These are phyloP conservation scores for Gloeopeniophorella convolvens DNA, from an alignment of 768 basidiomycete species.

Conservation along the genomic window DNA sequence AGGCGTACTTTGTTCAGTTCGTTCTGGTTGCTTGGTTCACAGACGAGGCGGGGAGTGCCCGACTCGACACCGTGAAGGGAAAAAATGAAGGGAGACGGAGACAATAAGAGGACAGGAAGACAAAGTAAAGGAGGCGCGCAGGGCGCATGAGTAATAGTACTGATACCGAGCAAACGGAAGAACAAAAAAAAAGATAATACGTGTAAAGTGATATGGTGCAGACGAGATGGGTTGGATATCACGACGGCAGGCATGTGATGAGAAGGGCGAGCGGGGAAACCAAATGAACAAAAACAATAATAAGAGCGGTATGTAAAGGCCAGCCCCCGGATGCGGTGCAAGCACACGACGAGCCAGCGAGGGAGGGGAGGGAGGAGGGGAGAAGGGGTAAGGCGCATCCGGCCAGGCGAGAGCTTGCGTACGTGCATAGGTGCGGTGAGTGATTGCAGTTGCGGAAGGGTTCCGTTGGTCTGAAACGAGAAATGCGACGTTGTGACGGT, in stretches of 20 bases:
- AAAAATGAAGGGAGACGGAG: background rate
- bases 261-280: background rate
- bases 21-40: constrained; percentile 12
- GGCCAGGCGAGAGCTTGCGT: too few species aligned
- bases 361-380: background rate
- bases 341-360: too few species aligned
- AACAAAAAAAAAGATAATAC: background rate
- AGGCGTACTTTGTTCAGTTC: constrained; percentile 6
- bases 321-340: too few species aligned
- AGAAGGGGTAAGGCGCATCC: constrained; percentile 2
- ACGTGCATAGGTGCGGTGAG: background rate
- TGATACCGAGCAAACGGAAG: constrained; percentile 8
- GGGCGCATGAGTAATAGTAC: constrained; percentile 2
- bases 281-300: background rate
- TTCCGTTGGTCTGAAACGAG: constrained; percentile 12
- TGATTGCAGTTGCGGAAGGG: constrained; percentile 9
- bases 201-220: constrained; percentile 11
- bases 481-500: constrained; percentile 9
- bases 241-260: constrained; percentile 11
- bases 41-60: too few species aligned
- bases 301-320: background rate
- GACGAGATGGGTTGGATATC: constrained; percentile 15
- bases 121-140: constrained; percentile 2
- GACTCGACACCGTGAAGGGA: too few species aligned
- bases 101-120: background rate